Evolutionary conservation across 495 filamentous ascomycete genomes (phyloP), one percentile per base, ranked within the genome.

Genomic region (Neurospora tetraspora): DNA sequence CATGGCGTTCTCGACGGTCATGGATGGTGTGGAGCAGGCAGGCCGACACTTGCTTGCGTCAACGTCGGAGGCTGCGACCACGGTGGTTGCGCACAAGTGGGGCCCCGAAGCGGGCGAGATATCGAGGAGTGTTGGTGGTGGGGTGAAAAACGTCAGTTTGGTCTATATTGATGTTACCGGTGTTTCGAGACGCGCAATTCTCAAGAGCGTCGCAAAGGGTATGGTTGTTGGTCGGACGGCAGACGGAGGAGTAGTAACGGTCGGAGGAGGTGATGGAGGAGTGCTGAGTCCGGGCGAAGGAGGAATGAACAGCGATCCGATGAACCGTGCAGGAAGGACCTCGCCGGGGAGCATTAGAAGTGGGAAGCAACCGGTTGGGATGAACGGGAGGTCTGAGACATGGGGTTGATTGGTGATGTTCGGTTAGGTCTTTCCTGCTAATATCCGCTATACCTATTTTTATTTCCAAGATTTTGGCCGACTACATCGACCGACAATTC

Each of bases 111-210:
- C 96, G 3, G 91, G 93, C 71, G 84, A 87, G 5, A 83, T 98
- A 5, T 88, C 93, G 5, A 82, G 85, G 68, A 85, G 90, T 65
- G 77, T 99, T 69, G 92, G 92, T 0, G 91, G 94, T 4, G 94
- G 94, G 7, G 90, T 97, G 75, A 96, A 92, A 84, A 98, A 98
- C 76, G 96, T 98, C 53, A 95, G 94, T 5, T 84, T 99, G 43
- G 96, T 99, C n/a, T 99, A 99, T 78, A 95, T 99, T 47, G 96
- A 99, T 77, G 96, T 94, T 8, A 90, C 93, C 1, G 96, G 96
- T 5, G 96, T 99, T 5, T 94, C 91, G 69, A 85, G 96, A 14
- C 86, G 91, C 73, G 96, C 96, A 0, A 87, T 99, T 69, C 88
- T 99, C 74, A 99, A 96, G 84, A 86, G 87, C 71, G 96, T 99